Evolutionary conservation across 345 rosid genomes (phyloP).

Genomic region (Diplotaxis tenuifolia): DNA sequence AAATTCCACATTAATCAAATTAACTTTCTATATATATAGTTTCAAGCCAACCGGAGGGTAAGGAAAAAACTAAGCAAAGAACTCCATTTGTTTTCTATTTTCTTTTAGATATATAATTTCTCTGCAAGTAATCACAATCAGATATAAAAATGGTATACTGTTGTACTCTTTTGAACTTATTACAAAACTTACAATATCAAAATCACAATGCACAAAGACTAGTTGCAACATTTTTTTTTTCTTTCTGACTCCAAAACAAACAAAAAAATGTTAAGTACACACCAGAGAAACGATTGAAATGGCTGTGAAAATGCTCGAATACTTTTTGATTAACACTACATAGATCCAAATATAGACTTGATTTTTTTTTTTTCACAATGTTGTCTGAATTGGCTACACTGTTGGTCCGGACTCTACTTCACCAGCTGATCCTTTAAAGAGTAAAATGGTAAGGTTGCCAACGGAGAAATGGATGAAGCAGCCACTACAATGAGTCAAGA

Average conservation of each 20-base stretch:
- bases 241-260: not conserved
- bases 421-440: slow-evolving; percentile 61
- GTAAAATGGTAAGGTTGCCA: slow-evolving; percentile 52
- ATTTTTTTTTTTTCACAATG: not conserved
- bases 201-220: not conserved
- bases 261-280: not conserved
- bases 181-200: not conserved
- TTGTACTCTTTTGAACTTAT: not conserved
- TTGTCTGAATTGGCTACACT: slow-evolving; percentile 6
- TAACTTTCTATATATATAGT: not conserved
- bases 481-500: slow-evolving; percentile 56
- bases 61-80: not conserved
- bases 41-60: not conserved
- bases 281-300: not conserved
- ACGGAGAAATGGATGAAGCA: slow-evolving; percentile 57
- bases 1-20: slow-evolving; percentile 7
- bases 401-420: not conserved
- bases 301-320: not conserved
- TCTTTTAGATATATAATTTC: not conserved
- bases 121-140: not conserved
- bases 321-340: not conserved
- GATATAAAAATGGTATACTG: not conserved
- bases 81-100: not conserved
- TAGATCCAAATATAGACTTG: not conserved
- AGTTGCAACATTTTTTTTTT: not conserved